These are phyloP conservation scores for Isabelozyma pseudorhagii DNA, from an alignment of 805 yeast species.

Conservation along the genomic window DNA sequence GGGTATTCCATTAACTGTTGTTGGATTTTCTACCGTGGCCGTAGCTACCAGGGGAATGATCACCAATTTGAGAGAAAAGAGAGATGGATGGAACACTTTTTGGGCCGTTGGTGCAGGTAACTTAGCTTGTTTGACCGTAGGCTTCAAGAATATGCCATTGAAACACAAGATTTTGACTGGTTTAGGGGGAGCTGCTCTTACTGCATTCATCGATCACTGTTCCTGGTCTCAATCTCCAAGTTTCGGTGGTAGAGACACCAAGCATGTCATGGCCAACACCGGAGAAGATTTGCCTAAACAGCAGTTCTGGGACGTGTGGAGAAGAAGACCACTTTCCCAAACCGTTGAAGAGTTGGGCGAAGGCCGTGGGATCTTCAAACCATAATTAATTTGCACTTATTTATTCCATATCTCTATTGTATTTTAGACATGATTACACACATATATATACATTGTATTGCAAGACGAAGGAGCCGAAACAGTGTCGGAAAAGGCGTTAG, in stretches of 20 bases:
- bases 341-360: slow-evolving; percentile 74
- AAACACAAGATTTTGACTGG: slow-evolving; percentile 42
- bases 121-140: slow-evolving; percentile 43
- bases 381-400: slow-evolving; percentile 10
- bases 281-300: slow-evolving; percentile 29
- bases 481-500: too few species aligned
- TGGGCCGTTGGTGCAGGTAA: slow-evolving; percentile 60
- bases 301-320: slow-evolving; percentile 76
- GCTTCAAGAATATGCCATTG: slow-evolving; percentile 38
- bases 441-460: too few species aligned
- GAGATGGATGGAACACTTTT: slow-evolving; percentile 60
- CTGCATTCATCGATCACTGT: slow-evolving; percentile 36
- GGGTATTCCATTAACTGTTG: slow-evolving; percentile 37
- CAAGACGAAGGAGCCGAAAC: too few species aligned
- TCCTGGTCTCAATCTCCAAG: slow-evolving; percentile 40
- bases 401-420: slow-evolving; percentile 1
- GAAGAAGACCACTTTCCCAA: slow-evolving; percentile 79
- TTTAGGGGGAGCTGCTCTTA: slow-evolving; percentile 34
- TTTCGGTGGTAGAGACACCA: slow-evolving; percentile 36
- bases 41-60: slow-evolving; percentile 47
- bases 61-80: slow-evolving; percentile 59
- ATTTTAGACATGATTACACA: neutral
- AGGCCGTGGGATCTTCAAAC: slow-evolving; percentile 55
- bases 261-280: slow-evolving; percentile 38
- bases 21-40: slow-evolving; percentile 48